phyloP scores from a whole-genome alignment of 2,329 filamentous ascomycete genomes.

The Pseudogymnoascus sp. region DNA sequence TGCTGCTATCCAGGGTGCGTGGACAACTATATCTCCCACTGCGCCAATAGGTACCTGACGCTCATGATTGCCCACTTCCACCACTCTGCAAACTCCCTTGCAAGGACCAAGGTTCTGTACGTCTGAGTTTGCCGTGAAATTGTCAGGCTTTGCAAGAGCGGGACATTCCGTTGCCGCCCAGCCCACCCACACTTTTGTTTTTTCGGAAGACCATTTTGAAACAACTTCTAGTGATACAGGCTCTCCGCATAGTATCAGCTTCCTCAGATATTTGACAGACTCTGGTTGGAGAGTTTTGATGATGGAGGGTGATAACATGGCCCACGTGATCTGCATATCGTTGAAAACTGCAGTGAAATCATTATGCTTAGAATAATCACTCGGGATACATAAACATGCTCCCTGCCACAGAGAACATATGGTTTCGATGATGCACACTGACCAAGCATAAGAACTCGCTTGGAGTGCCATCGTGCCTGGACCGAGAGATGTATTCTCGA shows the following conservation, averaged over 20 bases:
- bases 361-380: slow-evolving; percentile 17
- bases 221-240: background rate
- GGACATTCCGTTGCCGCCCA: background rate
- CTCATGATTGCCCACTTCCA: slow-evolving; percentile 33
- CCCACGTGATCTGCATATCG: slow-evolving; percentile 15
- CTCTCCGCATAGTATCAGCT: background rate
- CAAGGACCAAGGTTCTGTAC: background rate
- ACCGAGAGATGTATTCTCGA: background rate
- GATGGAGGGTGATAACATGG: slow-evolving; percentile 10
- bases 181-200: background rate
- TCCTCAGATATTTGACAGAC: background rate
- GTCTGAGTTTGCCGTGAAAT: background rate
- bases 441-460: background rate
- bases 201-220: background rate
- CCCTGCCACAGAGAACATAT: background rate
- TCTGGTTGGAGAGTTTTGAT: background rate
- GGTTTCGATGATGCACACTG: background rate
- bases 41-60: slow-evolving; percentile 27
- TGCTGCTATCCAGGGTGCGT: slow-evolving; percentile 31
- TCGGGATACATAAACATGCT: slow-evolving; percentile 18
- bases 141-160: background rate
- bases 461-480: background rate
- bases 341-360: slow-evolving; percentile 16
- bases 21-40: slow-evolving; percentile 33
- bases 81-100: slow-evolving; percentile 25